Evolutionary conservation across 2,329 filamentous ascomycete species (phyloP), one percentile per base, ranked within the genome.

Genomic region (Fusarium scirpi): DNA sequence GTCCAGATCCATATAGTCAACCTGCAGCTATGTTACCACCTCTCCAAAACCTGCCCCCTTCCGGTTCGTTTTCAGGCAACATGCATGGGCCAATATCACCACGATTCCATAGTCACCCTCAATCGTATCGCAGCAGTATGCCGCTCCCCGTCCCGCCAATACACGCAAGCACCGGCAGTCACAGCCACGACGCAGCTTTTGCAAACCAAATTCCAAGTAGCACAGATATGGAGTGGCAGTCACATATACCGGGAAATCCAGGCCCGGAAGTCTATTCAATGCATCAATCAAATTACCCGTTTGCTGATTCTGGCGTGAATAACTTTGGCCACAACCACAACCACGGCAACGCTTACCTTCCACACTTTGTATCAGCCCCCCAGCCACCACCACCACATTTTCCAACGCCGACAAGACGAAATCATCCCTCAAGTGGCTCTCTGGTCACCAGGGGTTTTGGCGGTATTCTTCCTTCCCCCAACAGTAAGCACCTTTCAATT

Each of bases 21-120:
- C 67, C 68, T 51, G 63, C 70, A 47, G 57, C 73, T 32, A 66
- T 75, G 52, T 69, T 75, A 48, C 68, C 71, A 41, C 76, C 76
- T 18, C 62, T 72, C 43, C 47, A 74, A 52, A 61, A 61, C 27
- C 55, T 73, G 54, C 44, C 67, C 24, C 30, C 63, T 57, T 63
- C 73, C 22, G 46, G 60, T 40, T 44, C 63, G 11, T 65, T 61
- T 48, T 27, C 58, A 61, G 67, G 74, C 30, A 44, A 47, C 30
- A 56, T 76, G 46, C 30, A 60, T 18, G 62, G 59, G 22, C 46
- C 67, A 40, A 56, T 53, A 41, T 65, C 66, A 58, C 65, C 67
- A 24, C 71, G 63, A 52, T 56, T 56, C 40, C 63, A 61, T 22
- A 58, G 58, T 43, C 66, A 65, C 32, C 59, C 58, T 49, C 61